Evolutionary conservation across 176 grass and related monocot species (phyloP).

Genomic region (Alloteropsis semialata): DNA sequence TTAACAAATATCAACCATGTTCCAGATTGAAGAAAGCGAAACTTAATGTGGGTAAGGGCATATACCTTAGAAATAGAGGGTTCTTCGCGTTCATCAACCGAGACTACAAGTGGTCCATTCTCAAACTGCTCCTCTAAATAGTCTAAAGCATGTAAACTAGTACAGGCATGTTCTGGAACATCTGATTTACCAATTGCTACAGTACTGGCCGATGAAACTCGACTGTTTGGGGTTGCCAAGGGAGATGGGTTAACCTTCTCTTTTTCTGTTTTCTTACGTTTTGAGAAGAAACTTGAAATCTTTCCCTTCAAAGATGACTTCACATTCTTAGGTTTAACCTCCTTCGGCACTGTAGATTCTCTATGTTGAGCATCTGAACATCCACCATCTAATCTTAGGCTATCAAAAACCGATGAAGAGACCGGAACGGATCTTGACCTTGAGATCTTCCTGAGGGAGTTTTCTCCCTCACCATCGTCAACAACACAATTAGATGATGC

Average conservation of each 20-base stretch:
- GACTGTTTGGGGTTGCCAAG: constrained; percentile 18
- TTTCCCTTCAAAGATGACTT: constrained; percentile 82
- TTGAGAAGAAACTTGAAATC: constrained; percentile 79
- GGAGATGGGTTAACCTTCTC: constrained; percentile 47
- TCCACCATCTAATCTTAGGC: constrained; percentile 44
- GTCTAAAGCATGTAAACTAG: constrained; percentile 17
- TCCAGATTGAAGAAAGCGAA: constrained; percentile 13
- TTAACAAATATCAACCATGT: neutral
- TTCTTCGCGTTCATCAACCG: constrained; percentile 26
- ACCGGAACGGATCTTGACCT: constrained; percentile 86
- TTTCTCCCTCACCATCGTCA: constrained; percentile 19
- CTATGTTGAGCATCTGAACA: constrained; percentile 44
- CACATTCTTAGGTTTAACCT: constrained; percentile 51
- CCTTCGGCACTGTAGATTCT: constrained; percentile 28
- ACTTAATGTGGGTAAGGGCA: constrained; percentile 9
- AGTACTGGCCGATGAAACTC: neutral
- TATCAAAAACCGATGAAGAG: constrained; percentile 68
- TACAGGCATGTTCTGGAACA: constrained; percentile 17
- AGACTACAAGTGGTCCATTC: constrained; percentile 19
- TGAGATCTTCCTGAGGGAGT: constrained; percentile 50
- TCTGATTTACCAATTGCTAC: neutral
- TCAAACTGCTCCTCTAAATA: constrained; percentile 25
- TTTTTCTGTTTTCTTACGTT: constrained; percentile 61
- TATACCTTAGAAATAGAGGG: constrained; percentile 34
- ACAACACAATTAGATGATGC: constrained; percentile 44